Base-by-base conservation (phyloP, 805 yeast species). In the Yarrowia yakushimensis region DNA sequence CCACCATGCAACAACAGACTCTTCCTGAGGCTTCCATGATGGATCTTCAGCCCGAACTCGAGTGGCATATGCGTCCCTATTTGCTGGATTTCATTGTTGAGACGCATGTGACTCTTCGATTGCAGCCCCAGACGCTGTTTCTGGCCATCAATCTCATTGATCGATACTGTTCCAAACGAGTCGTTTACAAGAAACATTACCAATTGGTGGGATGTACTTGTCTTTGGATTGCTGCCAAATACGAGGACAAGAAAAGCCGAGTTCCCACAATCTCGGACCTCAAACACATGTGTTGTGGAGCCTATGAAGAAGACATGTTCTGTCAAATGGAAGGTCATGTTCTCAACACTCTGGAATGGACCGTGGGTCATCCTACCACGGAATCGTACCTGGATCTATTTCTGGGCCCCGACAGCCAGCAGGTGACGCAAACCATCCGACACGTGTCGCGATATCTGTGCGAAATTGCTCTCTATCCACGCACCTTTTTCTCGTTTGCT, bases 121-220 rank as follows among this genome's bases (percentile, higher is more conserved):
- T 76, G 76, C 86, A 73, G 78, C 88, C 75, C 69, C 90, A 68
- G 81, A 90, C 78, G 76, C 85, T 78, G 78, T 89, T 70, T 78
- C 84, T 78, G 77, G 84, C 83, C 78, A 84, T 86, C 39, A 85
- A 86, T 68, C 79, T 92, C 60, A 88, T 93, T 65, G 99, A 93
- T 73, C 82, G 97, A 65, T 93, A 93, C 76, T 88, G 96, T 72
- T 87, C 96, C 60, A 87, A 86, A 69, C 80, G 98, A 68, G 84
- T 91, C 8, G 94, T 92, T 0, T 81, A 88, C 66, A 83, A 86
- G 67, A 92, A 88, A 63, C 98, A 92, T 74, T 85, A 90, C 65
- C 97, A 92, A 74, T 79, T 93, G 61, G 93, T 93, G 11, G 90
- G 96, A 31, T 88, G 96, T 65, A 90, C 97, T 4, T 90, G 97